Evolutionary conservation across 208 protist genomes (phyloP), one percentile per base, ranked within the genome.

Genomic region (Polymyxa betae): DNA sequence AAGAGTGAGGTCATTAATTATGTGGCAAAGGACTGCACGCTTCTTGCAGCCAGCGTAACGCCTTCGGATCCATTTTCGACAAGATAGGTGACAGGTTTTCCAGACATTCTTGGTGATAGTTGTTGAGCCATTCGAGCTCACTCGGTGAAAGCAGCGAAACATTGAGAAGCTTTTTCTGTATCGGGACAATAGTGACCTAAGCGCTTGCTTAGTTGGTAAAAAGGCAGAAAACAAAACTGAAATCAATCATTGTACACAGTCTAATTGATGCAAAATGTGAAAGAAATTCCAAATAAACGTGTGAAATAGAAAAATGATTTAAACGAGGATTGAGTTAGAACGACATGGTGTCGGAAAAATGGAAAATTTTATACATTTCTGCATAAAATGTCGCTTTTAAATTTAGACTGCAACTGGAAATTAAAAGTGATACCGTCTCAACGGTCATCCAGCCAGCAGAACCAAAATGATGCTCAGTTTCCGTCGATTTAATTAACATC

Each of bases 111-210:
- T 72, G 45, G 60, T 95, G 92, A 52, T 95, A 95, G 20, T 38
- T n/a, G 77, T 95, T 92, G 0, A 95, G 64, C 88, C 93, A 95
- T 0, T 45, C 43, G 20, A 94, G 93, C 96, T 97, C 91, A 40
- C 88, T 90, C 38, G 88, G 90, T 0, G 94, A 96, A 24, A 98
- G 93, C 24, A 96, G 89, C 24, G 88, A 38, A 0, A 93, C 68
- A 77, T 98, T 95, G 91, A 98, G 96, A n/a, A 98, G 92, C 54
- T 97, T 95, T 24, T 92, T 91, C 91, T 97, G 96, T 16, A 98
- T 94, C 44, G 97, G 97, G 10, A 89, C 77, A 0, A 90, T 49
- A 0, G 90, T 66, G n/a, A 92, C 46, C 16, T 91, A n/a, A n/a
- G n/a, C n/a, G n/a, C n/a, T n/a, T n/a, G n/a, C n/a, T n/a, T n/a